phyloP scores from a whole-genome alignment of 345 rosid genomes.

The Hibiscus mutabilis region DNA sequence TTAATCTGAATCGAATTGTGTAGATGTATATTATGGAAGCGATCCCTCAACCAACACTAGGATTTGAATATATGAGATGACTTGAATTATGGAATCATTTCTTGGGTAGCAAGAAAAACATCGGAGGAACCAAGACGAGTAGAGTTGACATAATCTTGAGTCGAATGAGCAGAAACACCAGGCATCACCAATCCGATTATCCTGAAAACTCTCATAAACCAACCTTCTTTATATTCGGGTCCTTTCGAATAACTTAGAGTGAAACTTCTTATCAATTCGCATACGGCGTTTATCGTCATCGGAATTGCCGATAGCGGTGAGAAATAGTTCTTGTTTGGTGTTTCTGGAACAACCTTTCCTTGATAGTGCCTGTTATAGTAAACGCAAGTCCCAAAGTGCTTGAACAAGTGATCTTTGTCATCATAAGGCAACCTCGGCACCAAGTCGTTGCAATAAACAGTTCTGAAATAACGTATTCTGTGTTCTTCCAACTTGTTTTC shows the following conservation, averaged over 20 bases:
- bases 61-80: too few relatives aligned
- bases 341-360: conserved; percentile 17
- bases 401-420: conserved; percentile 51
- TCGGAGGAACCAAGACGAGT: conserved; percentile 17
- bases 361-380: conserved; percentile 40
- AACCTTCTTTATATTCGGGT: conserved; percentile 31
- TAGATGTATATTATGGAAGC: too few relatives aligned
- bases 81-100: background rate
- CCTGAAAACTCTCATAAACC: conserved; percentile 27
- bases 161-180: conserved; percentile 32
- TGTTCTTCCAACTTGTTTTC: conserved; percentile 31
- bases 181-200: conserved; percentile 30
- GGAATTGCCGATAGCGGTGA: background rate
- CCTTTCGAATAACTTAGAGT: conserved; percentile 21
- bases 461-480: conserved; percentile 36
- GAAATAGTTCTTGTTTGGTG: conserved; percentile 2
- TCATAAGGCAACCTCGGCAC: conserved; percentile 73
- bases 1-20: too few relatives aligned
- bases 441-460: conserved; percentile 61
- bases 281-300: conserved; percentile 4
- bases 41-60: too few relatives aligned
- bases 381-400: conserved; percentile 65
- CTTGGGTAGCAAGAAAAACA: conserved; percentile 17
- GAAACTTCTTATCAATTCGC: conserved; percentile 7
- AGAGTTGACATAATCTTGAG: conserved; percentile 46